These are phyloP conservation scores for Leccinum ponderosum DNA, from an alignment of 1,284 basidiomycete genomes.

Conservation along the genomic window DNA sequence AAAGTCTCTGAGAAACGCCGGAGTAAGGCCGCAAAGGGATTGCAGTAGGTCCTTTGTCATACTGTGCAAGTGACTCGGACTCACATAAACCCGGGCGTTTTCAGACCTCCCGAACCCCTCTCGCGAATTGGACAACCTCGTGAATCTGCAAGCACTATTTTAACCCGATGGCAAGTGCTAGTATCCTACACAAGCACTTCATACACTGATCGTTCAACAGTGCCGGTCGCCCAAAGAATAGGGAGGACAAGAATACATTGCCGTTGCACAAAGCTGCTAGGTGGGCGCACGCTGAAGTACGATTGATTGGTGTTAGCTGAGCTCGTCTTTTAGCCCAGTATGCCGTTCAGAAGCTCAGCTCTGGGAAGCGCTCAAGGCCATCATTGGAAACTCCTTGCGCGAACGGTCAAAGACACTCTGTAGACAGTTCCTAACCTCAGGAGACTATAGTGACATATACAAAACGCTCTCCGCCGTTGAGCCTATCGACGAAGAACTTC, in stretches of 20 bases:
- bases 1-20: background rate
- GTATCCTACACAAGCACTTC: background rate
- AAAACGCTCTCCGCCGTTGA: background rate
- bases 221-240: background rate
- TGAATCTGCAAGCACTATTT: background rate
- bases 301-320: background rate
- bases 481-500: background rate
- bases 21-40: background rate
- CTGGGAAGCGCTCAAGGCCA: background rate
- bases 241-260: background rate
- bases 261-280: background rate
- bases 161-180: background rate
- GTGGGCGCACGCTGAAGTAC: background rate
- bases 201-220: background rate
- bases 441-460: background rate
- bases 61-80: background rate
- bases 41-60: background rate
- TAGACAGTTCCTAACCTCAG: background rate
- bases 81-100: background rate
- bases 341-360: background rate
- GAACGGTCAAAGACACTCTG: background rate
- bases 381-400: background rate
- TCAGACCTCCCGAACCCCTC: background rate
- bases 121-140: background rate
- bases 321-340: background rate